Evolutionary conservation across 1,284 basidiomycete species (phyloP).

Genomic region (Ustilago shanxiensis): DNA sequence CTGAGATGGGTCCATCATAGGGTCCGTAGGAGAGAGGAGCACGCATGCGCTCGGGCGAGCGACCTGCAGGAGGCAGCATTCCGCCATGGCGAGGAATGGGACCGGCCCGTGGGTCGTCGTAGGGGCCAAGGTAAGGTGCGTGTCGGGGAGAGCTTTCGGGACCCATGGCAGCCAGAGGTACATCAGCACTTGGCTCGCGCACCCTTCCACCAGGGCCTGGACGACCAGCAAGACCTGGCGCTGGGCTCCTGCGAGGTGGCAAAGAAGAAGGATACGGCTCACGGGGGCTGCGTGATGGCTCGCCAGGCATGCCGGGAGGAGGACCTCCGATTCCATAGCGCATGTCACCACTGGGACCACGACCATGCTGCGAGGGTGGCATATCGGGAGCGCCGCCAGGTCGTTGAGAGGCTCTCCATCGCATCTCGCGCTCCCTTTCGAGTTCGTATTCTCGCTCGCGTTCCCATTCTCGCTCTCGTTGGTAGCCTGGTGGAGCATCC

Average conservation of each 20-base stretch:
- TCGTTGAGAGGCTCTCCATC: slow-evolving; percentile 48
- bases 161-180: slow-evolving; percentile 32
- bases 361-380: slow-evolving; percentile 27
- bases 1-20: slow-evolving; percentile 41
- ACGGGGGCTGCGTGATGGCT: slow-evolving; percentile 35
- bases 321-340: slow-evolving; percentile 31
- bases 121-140: slow-evolving; percentile 32
- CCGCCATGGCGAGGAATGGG: slow-evolving; percentile 34
- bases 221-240: slow-evolving; percentile 20
- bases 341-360: slow-evolving; percentile 38
- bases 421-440: slow-evolving; percentile 51
- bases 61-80: slow-evolving; percentile 40
- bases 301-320: slow-evolving; percentile 24
- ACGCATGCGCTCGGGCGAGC: slow-evolving; percentile 51
- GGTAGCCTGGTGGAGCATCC: slow-evolving; percentile 40
- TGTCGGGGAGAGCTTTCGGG: slow-evolving; percentile 43
- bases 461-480: slow-evolving; percentile 49
- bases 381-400: slow-evolving; percentile 24
- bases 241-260: slow-evolving; percentile 39
- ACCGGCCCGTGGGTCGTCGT: slow-evolving; percentile 41
- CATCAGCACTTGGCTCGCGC: slow-evolving; percentile 44
- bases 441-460: slow-evolving; percentile 47
- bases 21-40: slow-evolving; percentile 33
- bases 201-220: slow-evolving; percentile 19
- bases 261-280: slow-evolving; percentile 32